Base-by-base conservation (phyloP, 2,329 filamentous ascomycete species). In the Talaromyces atroroseus region DNA sequence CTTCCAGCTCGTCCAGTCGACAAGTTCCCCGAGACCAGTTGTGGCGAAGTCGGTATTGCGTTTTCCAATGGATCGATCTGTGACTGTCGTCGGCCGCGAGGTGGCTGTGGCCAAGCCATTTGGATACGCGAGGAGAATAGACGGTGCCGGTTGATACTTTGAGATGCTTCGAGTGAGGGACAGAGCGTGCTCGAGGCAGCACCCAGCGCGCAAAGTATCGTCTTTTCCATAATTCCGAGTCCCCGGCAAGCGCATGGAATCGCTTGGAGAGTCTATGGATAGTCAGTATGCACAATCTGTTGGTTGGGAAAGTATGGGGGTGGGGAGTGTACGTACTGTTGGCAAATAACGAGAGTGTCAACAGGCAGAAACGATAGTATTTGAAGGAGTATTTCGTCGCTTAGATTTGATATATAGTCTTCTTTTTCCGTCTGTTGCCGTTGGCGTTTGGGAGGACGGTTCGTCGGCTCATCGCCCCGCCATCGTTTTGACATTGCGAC, bases 121-220 rank as follows among this genome's bases (percentile, higher is more conserved):
- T 81, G 12, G 82, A 81, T 8, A 80, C 66, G 54, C 77, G 81
- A 3, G 81, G 82, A 1, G 80, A 80, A 61, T 82, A 84, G 48
- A 72, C 70, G 8, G 78, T 65, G 29, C 73, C 65, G 16, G 49
- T 51, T 14, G 65, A 63, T 6, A 70, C 58, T 40, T 62, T 68
- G 2, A 70, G 62, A 38, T 76, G 75, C 64, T 75, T 80, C 34
- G 87, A 81, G 21, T 87, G 87, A 0, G 89, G 88, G 56, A 92
- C 85, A 57, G 88, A 84, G 62, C 88, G 81, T 36, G 88, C 88
- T 66, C 91, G 84, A 40, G 90, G 91, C 36, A 89, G 81, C 29
- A 96, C 89, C 72, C 95, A 97, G 60, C 88, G 86, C 24, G 84
- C 80, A 73, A 95, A 96, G 74, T 96, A 99, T 50, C 90, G 83